Conservation (phyloP, 2,329 filamentous ascomycete genomes). For the Penicillium glabrum region DNA sequence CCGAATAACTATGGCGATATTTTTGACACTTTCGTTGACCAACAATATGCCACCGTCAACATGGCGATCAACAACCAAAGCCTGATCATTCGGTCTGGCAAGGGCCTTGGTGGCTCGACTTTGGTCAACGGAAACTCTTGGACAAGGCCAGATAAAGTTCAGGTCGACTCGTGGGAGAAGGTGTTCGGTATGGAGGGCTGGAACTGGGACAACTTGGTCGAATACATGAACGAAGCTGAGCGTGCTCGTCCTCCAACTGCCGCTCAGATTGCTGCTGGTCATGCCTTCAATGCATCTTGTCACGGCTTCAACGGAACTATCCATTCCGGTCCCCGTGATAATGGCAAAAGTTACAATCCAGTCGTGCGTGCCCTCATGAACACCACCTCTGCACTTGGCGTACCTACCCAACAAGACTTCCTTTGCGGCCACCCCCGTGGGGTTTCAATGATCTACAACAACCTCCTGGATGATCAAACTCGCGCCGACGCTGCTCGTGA, state of each 20-base stretch:
- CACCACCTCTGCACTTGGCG: constrained; percentile 7
- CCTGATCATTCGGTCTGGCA: constrained; percentile 20
- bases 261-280: constrained; percentile 20
- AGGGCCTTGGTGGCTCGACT: constrained; percentile 30
- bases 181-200: constrained; percentile 47
- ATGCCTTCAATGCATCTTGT: constrained; percentile 21
- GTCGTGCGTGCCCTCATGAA: constrained; percentile 26
- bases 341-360: constrained; percentile 19
- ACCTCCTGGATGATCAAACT: constrained; percentile 22
- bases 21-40: constrained; percentile 26
- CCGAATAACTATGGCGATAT: constrained; percentile 27
- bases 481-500: constrained; percentile 29
- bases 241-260: constrained; percentile 16
- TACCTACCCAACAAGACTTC: constrained; percentile 21
- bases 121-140: constrained; percentile 31
- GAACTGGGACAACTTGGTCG: constrained; percentile 47
- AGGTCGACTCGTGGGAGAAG: constrained; percentile 28
- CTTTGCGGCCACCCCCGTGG: constrained; percentile 28
- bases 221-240: constrained; percentile 49
- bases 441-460: constrained; percentile 32
- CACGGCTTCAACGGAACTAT: constrained; percentile 26
- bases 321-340: constrained; percentile 22
- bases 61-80: constrained; percentile 22
- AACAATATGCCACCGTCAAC: constrained; percentile 14
- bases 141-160: constrained; percentile 28